Percentiles rank a stretch among this genome's conserved stretches.
Conservation (phyloP, 2,329 filamentous ascomycete species). For the Aspergillus floridensis region DNA sequence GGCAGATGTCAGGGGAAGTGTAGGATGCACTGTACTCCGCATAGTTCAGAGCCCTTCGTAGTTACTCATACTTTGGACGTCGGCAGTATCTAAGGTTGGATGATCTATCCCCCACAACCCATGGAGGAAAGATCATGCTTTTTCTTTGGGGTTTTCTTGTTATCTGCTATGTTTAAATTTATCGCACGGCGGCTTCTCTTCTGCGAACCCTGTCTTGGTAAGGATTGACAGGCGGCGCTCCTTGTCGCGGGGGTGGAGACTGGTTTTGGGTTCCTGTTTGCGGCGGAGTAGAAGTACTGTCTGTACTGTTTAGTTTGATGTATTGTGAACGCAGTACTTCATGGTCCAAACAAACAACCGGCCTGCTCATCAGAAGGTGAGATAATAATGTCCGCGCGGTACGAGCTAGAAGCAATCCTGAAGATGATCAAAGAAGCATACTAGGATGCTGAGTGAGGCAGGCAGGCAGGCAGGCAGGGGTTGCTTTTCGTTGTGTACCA, state of each 20-base stretch:
- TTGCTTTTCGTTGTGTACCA: not conserved
- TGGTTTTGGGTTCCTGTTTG: not conserved
- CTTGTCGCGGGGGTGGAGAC: not conserved
- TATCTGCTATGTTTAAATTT: not conserved
- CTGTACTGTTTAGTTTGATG: not conserved
- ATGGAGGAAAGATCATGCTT: not conserved
- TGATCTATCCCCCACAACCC: not conserved
- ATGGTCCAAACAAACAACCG: not conserved
- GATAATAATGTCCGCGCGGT: not conserved
- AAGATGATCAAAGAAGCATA: not conserved
- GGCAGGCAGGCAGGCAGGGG: not conserved
- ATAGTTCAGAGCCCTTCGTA: too few relatives aligned
- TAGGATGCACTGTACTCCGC: not conserved
- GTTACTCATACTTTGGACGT: not conserved
- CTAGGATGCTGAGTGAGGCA: not conserved
- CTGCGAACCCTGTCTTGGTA: not conserved
- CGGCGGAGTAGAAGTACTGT: not conserved
- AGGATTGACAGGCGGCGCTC: slow-evolving; percentile 1
- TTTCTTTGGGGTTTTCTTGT: not conserved
- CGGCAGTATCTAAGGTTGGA: not conserved
- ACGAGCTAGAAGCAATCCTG: not conserved
- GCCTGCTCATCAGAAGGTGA: not conserved
- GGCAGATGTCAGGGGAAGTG: not conserved
- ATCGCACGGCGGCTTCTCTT: not conserved
- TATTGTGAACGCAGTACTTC: not conserved